Conservation (phyloP, 2,329 filamentous ascomycete genomes). For the Curvularia hawaiiensis region DNA sequence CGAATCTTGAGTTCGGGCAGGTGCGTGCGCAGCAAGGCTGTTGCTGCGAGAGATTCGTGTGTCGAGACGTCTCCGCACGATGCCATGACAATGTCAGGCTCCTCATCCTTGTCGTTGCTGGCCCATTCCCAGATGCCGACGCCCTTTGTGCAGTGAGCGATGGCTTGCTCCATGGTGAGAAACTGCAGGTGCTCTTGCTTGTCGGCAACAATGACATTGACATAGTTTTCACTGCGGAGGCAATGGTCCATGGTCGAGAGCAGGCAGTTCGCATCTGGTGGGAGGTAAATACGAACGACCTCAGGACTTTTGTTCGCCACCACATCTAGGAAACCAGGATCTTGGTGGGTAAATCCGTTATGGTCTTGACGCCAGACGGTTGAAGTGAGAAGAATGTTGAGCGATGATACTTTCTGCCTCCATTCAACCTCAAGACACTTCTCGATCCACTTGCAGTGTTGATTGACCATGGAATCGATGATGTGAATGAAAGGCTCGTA, state of each 20-base stretch:
- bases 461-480: slow-evolving; percentile 85
- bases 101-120: slow-evolving; percentile 68
- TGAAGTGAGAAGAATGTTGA: slow-evolving; percentile 79
- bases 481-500: slow-evolving; percentile 85
- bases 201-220: slow-evolving; percentile 80
- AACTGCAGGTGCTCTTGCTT: slow-evolving; percentile 81
- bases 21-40: slow-evolving; percentile 72
- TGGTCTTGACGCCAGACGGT: slow-evolving; percentile 84
- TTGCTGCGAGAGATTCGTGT: slow-evolving; percentile 74
- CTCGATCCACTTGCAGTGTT: slow-evolving; percentile 85
- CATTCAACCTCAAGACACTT: slow-evolving; percentile 81
- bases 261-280: slow-evolving; percentile 78
- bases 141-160: slow-evolving; percentile 79
- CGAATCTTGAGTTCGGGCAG: slow-evolving; percentile 76
- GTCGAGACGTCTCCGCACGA: slow-evolving; percentile 77
- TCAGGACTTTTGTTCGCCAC: slow-evolving; percentile 81
- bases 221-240: slow-evolving; percentile 74
- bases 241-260: slow-evolving; percentile 79
- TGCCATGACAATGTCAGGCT: slow-evolving; percentile 78
- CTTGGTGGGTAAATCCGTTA: slow-evolving; percentile 83
- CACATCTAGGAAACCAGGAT: slow-evolving; percentile 77
- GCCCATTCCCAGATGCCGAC: slow-evolving; percentile 80
- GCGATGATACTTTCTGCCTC: slow-evolving; percentile 73
- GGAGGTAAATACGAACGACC: slow-evolving; percentile 80
- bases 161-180: slow-evolving; percentile 72